Conservation (phyloP, 148 eudicot species). For the Diospyros lotus region DNA sequence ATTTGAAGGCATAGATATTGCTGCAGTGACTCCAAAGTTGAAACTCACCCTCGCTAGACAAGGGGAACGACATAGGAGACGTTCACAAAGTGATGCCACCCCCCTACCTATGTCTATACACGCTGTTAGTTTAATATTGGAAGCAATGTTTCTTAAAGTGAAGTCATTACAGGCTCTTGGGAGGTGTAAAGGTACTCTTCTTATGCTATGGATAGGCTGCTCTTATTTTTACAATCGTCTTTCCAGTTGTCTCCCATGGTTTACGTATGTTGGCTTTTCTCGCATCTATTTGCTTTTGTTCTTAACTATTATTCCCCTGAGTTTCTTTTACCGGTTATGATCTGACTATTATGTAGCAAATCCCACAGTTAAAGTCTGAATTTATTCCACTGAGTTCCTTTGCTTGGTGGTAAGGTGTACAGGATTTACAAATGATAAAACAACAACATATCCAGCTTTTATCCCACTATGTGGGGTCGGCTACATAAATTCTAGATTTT, state of each 20-base stretch:
- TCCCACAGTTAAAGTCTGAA: no score
- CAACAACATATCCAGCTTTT: no score
- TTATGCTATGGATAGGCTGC: neutral
- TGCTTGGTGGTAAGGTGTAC: no score
- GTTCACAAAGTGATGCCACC: slow-evolving; percentile 36
- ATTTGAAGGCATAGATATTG: slow-evolving; percentile 85
- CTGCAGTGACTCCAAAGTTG: slow-evolving; percentile 61
- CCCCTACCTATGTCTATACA: slow-evolving; percentile 57
- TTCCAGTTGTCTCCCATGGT: neutral
- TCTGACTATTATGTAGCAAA: no score
- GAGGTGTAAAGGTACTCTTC: slow-evolving; percentile 59
- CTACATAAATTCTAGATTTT: no score
- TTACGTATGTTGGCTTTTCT: neutral
- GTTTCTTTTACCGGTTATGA: no score
- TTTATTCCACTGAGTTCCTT: no score
- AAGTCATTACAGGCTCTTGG: slow-evolving; percentile 79
- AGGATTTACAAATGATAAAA: no score
- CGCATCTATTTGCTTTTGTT: neutral
- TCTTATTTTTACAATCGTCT: neutral
- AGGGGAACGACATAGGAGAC: slow-evolving; percentile 42
- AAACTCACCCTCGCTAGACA: slow-evolving; percentile 51
- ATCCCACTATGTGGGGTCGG: no score
- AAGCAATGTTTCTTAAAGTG: slow-evolving; percentile 77
- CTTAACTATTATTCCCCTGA: no score
- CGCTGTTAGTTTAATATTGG: slow-evolving; percentile 69